Percentiles rank a stretch among this genome's conserved stretches.
These are phyloP conservation scores for Soucietia sequanensis DNA, from an alignment of 805 yeast species.

Conservation along the genomic window DNA sequence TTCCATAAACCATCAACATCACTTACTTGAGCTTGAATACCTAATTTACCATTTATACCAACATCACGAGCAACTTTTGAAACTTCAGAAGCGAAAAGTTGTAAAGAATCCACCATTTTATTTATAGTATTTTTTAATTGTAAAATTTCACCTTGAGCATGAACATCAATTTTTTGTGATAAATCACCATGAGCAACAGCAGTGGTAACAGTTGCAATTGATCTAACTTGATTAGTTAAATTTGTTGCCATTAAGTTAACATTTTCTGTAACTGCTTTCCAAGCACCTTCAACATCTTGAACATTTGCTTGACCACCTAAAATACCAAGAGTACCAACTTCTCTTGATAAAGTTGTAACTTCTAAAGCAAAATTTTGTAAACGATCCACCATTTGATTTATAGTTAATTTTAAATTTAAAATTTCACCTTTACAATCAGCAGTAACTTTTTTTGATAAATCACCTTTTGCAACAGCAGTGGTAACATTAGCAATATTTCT, in stretches of 20 bases:
- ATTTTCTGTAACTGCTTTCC: constrained; percentile 50
- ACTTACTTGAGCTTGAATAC: constrained; percentile 87
- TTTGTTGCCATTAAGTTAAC: constrained; percentile 49
- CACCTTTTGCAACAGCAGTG: constrained; percentile 85
- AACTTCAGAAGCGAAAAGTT: constrained; percentile 84
- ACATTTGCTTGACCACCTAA: constrained; percentile 52
- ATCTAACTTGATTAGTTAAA: constrained; percentile 74
- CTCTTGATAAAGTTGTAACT: constrained; percentile 46
- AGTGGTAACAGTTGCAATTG: constrained; percentile 86
- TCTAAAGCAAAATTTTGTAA: constrained; percentile 47
- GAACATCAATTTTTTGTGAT: constrained; percentile 81
- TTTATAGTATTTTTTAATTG: constrained; percentile 84
- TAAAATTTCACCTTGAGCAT: constrained; percentile 86
- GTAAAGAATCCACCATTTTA: constrained; percentile 90
- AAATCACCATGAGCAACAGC: constrained; percentile 91
- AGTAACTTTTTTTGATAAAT: constrained; percentile 74
- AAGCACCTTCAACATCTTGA: constrained; percentile 51
- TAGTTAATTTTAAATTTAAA: constrained; percentile 45
- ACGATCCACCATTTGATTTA: constrained; percentile 52
- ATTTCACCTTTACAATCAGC: constrained; percentile 78
- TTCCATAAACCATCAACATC: constrained; percentile 94
- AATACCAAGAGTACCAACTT: constrained; percentile 48
- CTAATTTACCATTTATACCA: constrained; percentile 90
- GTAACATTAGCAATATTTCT: constrained; percentile 86
- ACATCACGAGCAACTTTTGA: constrained; percentile 89